phyloP scores from a whole-genome alignment of 2,329 filamentous ascomycete species.

The Corinectria fuckeliana region DNA sequence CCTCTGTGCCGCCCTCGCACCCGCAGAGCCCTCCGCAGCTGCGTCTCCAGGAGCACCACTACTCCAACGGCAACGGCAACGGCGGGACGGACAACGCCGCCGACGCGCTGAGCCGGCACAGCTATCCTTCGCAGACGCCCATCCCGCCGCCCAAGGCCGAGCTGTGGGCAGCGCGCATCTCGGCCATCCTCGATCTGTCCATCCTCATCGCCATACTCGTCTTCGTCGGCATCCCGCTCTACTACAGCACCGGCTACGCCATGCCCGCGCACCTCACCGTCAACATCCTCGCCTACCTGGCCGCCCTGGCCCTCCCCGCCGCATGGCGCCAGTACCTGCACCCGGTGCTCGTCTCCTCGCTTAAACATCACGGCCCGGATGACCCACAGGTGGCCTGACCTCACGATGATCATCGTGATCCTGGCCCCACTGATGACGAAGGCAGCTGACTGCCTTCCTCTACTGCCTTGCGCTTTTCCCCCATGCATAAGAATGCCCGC shows the following conservation, averaged over 20 bases:
- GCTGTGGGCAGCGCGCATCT: slow-evolving; percentile 56
- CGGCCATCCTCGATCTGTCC: slow-evolving; percentile 52
- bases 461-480: not conserved
- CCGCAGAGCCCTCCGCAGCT: slow-evolving; percentile 37
- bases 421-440: no score
- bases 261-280: slow-evolving; percentile 56
- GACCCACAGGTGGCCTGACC: no score
- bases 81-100: slow-evolving; percentile 24
- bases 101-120: slow-evolving; percentile 28
- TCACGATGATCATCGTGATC: no score
- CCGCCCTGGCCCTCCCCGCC: slow-evolving; percentile 55
- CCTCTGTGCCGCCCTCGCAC: slow-evolving; percentile 30
- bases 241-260: slow-evolving; percentile 59
- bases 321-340: slow-evolving; percentile 61
- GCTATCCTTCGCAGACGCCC: slow-evolving; percentile 47
- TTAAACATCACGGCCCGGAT: no score
- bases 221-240: slow-evolving; percentile 60
- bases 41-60: slow-evolving; percentile 39
- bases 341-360: slow-evolving; percentile 63
- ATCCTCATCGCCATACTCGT: slow-evolving; percentile 55
- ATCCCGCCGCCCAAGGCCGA: slow-evolving; percentile 54
- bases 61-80: slow-evolving; percentile 29
- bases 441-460: slow-evolving; percentile 27
- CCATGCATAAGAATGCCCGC: not conserved
- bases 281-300: slow-evolving; percentile 59